Conservation (phyloP, 441 rosid species). For the Dalechampia spathulata region DNA sequence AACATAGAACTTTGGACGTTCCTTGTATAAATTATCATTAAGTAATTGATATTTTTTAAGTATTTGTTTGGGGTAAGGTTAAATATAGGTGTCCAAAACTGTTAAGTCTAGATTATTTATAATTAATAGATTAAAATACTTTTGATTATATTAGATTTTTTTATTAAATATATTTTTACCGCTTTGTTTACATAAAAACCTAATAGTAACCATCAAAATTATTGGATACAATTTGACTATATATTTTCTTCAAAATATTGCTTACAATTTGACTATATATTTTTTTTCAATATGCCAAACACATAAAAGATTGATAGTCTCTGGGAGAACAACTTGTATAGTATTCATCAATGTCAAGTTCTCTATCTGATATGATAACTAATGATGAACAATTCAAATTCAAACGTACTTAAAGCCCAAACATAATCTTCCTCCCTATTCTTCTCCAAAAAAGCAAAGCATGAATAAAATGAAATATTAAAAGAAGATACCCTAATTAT, state of each 20-base stretch:
- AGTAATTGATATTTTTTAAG: too few species aligned
- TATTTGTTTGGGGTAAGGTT: too few species aligned
- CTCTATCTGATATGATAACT: not conserved
- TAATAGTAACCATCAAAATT: too few species aligned
- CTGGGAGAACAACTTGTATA: not conserved
- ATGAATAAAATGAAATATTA: not conserved
- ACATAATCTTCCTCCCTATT: not conserved
- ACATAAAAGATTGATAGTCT: not conserved
- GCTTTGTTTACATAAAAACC: too few species aligned
- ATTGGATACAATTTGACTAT: too few species aligned
- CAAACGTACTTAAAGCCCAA: not conserved
- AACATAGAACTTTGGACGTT: too few species aligned
- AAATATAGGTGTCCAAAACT: too few species aligned
- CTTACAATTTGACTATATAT: constrained; percentile 7
- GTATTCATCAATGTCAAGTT: not conserved
- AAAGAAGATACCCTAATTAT: not conserved
- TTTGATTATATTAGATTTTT: too few species aligned
- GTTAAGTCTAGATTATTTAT: too few species aligned
- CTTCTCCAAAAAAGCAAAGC: not conserved
- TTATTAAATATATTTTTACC: too few species aligned
- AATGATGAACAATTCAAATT: not conserved
- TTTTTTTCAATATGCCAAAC: not conserved
- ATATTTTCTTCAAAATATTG: not conserved
- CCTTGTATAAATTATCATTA: too few species aligned
- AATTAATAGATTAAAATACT: too few species aligned